Percentiles rank a stretch among this genome's conserved stretches.
These are phyloP conservation scores for Artomyces pyxidatus DNA, from an alignment of 768 basidiomycete genomes.

Conservation along the genomic window DNA sequence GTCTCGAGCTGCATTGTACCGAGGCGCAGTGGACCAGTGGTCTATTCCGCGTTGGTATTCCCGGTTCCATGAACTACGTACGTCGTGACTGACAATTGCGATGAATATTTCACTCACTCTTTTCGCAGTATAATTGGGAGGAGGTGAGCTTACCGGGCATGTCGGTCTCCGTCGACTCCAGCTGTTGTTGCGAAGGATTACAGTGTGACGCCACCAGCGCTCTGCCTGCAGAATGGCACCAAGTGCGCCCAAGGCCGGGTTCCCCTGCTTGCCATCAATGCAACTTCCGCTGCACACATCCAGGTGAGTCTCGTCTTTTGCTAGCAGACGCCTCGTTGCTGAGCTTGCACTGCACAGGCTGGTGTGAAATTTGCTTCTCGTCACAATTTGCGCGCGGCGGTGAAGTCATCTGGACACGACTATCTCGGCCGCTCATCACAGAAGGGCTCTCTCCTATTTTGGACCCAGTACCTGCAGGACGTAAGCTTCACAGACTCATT, in stretches of 20 bases:
- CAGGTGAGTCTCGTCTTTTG: slow-evolving; percentile 3
- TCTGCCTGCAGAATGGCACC: slow-evolving; percentile 9
- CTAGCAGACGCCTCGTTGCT: background rate
- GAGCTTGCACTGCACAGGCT: slow-evolving; percentile 12
- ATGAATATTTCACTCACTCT: background rate
- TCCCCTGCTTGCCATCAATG: slow-evolving; percentile 14
- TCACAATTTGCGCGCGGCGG: slow-evolving; percentile 24
- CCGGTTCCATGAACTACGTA: slow-evolving; percentile 13
- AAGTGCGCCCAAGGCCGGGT: slow-evolving; percentile 12
- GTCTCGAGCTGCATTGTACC: slow-evolving; percentile 6
- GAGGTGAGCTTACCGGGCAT: slow-evolving; percentile 1
- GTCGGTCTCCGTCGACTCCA: background rate
- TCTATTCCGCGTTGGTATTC: slow-evolving; percentile 9
- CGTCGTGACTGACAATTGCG: background rate
- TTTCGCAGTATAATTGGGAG: slow-evolving; percentile 13
- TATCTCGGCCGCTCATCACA: slow-evolving; percentile 37
- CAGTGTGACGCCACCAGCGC: slow-evolving; percentile 1
- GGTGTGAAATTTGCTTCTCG: slow-evolving; percentile 24
- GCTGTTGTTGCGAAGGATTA: background rate
- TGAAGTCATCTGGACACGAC: slow-evolving; percentile 32
- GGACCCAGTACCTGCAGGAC: slow-evolving; percentile 31
- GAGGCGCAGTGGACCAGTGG: slow-evolving; percentile 11
- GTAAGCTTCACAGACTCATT: slow-evolving; percentile 23
- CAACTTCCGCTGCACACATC: slow-evolving; percentile 6
- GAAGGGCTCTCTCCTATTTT: slow-evolving; percentile 32